Evolutionary conservation across 495 filamentous ascomycete genomes (phyloP).

Genomic region (Hypoxylon trugodes): DNA sequence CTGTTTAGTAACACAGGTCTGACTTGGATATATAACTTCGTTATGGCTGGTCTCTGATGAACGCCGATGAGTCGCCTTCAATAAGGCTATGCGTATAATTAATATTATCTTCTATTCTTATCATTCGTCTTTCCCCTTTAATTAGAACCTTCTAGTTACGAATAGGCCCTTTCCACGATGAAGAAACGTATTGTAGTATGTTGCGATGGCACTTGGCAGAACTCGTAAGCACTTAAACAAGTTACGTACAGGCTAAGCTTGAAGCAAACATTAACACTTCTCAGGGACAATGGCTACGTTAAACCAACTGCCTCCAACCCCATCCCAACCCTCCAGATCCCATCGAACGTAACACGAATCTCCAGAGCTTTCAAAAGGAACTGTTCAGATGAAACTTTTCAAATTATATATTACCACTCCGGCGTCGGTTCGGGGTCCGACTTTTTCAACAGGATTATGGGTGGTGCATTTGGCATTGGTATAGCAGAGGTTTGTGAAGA

Average conservation of each 20-base stretch:
- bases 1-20: background rate
- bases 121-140: background rate
- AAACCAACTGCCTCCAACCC: slow-evolving; percentile 43
- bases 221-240: slow-evolving; percentile 45
- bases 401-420: slow-evolving; percentile 60
- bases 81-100: background rate
- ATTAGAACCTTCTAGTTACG: background rate
- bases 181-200: slow-evolving; percentile 54
- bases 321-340: slow-evolving; percentile 46
- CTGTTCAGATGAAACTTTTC: slow-evolving; percentile 49
- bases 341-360: slow-evolving; percentile 62
- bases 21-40: slow-evolving; percentile 6
- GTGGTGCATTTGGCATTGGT: slow-evolving; percentile 60
- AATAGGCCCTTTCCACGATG: slow-evolving; percentile 21
- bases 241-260: background rate
- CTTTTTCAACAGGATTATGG: slow-evolving; percentile 53
- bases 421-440: slow-evolving; percentile 60
- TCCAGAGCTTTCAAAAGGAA: slow-evolving; percentile 50
- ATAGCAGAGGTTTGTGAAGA: slow-evolving; percentile 52
- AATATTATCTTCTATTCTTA: slow-evolving; percentile 4
- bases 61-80: background rate
- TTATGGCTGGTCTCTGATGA: background rate
- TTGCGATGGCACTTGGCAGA: slow-evolving; percentile 61
- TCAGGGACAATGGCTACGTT: slow-evolving; percentile 49
- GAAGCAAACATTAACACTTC: background rate